phyloP scores from a whole-genome alignment of 306 rosid species.

The Ochetophila trinervis region DNA sequence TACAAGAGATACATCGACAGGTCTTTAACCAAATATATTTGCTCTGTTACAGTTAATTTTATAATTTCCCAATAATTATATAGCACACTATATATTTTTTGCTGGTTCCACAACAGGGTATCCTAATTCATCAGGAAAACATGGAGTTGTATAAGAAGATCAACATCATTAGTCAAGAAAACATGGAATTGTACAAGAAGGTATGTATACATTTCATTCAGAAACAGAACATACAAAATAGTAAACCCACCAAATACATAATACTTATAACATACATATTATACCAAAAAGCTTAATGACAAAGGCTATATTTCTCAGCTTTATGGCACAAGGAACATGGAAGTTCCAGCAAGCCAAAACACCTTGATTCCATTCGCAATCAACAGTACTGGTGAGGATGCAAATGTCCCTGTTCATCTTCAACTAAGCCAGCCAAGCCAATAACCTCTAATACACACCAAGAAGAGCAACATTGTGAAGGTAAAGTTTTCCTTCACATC shows the following conservation, averaged over 20 bases:
- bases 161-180: conserved; percentile 10
- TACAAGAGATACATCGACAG: conserved; percentile 33
- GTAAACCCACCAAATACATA: conserved; percentile 5
- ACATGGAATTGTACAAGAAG: conserved; percentile 24
- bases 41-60: not conserved
- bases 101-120: conserved; percentile 17
- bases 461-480: not conserved
- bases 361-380: conserved; percentile 32
- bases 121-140: conserved; percentile 32
- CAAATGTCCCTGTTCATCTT: conserved; percentile 44
- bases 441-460: conserved; percentile 28
- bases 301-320: conserved; percentile 39
- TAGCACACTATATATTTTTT: not conserved
- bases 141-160: conserved; percentile 30
- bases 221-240: not conserved
- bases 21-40: conserved; percentile 16
- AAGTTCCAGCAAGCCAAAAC: conserved; percentile 34
- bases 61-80: not conserved
- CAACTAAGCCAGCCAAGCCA: conserved; percentile 49
- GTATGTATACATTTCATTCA: not conserved
- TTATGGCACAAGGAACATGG: conserved; percentile 37
- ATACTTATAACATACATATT: too few relatives aligned
- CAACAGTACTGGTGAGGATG: conserved; percentile 27
- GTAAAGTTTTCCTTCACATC: not conserved
- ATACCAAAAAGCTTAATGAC: not conserved